A percentile compares a stretch with the other conserved stretches of the same genome.
Evolutionary conservation across 1,284 basidiomycete species (phyloP).

Genomic region (Mycosarcoma mackinlayi): DNA sequence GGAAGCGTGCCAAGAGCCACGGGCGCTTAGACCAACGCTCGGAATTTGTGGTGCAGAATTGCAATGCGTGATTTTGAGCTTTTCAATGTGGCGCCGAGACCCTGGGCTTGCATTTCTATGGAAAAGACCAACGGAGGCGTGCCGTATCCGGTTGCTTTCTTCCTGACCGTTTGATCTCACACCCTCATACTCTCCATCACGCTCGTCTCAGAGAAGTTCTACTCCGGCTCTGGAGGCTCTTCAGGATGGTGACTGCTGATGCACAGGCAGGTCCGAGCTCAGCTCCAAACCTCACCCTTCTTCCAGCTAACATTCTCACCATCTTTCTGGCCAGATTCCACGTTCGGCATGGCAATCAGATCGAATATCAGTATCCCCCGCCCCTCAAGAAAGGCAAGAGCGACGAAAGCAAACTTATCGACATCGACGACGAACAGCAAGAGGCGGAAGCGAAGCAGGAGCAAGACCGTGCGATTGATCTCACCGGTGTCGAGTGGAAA

Average conservation of each 20-base stretch:
- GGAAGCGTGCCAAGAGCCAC: slow-evolving; percentile 2
- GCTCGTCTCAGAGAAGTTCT: background rate
- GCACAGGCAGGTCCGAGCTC: slow-evolving; percentile 31
- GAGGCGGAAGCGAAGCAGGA: background rate
- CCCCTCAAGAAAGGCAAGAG: background rate
- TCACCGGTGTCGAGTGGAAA: slow-evolving; percentile 57
- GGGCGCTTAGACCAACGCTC: slow-evolving; percentile 9
- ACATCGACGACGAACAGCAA: slow-evolving; percentile 12
- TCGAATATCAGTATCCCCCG: slow-evolving; percentile 47
- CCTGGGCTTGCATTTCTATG: too few species aligned
- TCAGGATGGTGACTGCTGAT: slow-evolving; percentile 4
- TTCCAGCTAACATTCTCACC: slow-evolving; percentile 45
- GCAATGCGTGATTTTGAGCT: background rate
- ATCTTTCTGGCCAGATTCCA: slow-evolving; percentile 57
- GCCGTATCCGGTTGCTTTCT: too few species aligned
- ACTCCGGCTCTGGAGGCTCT: too few species aligned
- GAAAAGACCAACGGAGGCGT: too few species aligned
- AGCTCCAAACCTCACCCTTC: slow-evolving; percentile 21
- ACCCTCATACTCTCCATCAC: background rate
- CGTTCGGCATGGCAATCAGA: slow-evolving; percentile 53
- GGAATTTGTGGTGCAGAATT: background rate
- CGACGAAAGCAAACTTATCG: slow-evolving; percentile 19
- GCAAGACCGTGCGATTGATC: slow-evolving; percentile 8
- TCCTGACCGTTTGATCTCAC: too few species aligned
- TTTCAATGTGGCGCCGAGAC: too few species aligned